Evolutionary conservation across 768 basidiomycete species (phyloP).

Genomic region (Antrodiella citrinella): DNA sequence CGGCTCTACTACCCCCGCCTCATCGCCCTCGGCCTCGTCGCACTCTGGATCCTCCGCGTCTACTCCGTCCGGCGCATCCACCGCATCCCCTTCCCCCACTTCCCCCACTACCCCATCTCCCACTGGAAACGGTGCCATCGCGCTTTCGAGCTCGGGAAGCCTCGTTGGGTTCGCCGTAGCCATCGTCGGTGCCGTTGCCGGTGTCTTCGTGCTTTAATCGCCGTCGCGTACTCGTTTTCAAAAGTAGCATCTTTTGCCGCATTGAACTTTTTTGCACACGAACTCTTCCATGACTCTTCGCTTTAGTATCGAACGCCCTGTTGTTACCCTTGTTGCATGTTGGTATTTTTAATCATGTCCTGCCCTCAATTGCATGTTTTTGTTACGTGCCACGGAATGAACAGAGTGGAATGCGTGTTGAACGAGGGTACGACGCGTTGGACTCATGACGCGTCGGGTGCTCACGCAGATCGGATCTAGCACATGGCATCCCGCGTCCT

Average conservation of each 20-base stretch:
- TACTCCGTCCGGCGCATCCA: constrained; percentile 9
- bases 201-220: constrained; percentile 6
- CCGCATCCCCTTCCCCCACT: constrained; percentile 4
- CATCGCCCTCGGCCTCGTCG: constrained; percentile 2
- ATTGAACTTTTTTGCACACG: background rate
- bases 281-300: background rate
- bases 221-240: background rate
- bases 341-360: background rate
- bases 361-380: too few relatives aligned
- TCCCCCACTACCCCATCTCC: constrained; percentile 2
- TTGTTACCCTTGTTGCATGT: background rate
- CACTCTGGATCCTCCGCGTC: background rate
- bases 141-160: constrained; percentile 1
- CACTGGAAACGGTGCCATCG: background rate
- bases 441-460: too few relatives aligned
- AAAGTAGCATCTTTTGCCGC: background rate
- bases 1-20: background rate
- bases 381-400: too few relatives aligned
- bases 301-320: background rate
- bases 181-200: constrained; percentile 6
- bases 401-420: too few relatives aligned
- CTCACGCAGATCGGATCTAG: too few relatives aligned
- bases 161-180: constrained; percentile 6
- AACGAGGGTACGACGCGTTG: too few relatives aligned
- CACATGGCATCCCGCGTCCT: too few relatives aligned